A percentile compares a stretch with the other conserved stretches of the same genome.
Evolutionary conservation across 768 basidiomycete species (phyloP).

Genomic region (Hebeloma cylindrosporum): DNA sequence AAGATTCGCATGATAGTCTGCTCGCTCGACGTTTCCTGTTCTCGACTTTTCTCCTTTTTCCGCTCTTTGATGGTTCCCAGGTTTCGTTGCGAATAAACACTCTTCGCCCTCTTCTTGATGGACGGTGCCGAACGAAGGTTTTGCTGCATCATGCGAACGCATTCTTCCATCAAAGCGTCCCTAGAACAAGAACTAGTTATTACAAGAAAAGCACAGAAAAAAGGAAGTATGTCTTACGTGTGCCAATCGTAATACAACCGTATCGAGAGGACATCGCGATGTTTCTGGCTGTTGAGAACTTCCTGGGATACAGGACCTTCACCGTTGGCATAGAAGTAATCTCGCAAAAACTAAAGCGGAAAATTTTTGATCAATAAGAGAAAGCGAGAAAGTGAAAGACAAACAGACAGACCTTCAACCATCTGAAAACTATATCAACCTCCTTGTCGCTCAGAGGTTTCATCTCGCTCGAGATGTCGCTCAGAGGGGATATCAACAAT

Average conservation of each 20-base stretch:
- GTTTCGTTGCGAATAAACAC: constrained; percentile 89
- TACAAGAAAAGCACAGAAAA: neutral
- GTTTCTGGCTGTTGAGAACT: constrained; percentile 89
- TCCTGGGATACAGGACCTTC: constrained; percentile 89
- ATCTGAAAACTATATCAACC: constrained; percentile 98
- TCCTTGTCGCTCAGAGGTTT: constrained; percentile 92
- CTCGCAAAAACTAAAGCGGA: constrained; percentile 85
- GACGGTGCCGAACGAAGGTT: constrained; percentile 71
- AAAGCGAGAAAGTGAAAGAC: neutral
- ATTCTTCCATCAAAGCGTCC: constrained; percentile 89
- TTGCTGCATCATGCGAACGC: constrained; percentile 93
- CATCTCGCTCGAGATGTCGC: constrained; percentile 85
- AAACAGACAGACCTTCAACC: constrained; percentile 71
- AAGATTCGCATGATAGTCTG: constrained; percentile 95
- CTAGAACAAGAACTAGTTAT: constrained; percentile 36
- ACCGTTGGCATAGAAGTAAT: constrained; percentile 94
- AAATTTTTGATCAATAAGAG: constrained; percentile 3
- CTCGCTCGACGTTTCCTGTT: constrained; percentile 73
- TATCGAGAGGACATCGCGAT: constrained; percentile 86
- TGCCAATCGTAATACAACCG: constrained; percentile 96
- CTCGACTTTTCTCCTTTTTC: constrained; percentile 88
- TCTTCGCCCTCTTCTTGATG: constrained; percentile 88
- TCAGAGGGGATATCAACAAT: constrained; percentile 87
- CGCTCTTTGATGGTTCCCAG: constrained; percentile 94
- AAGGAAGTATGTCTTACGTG: constrained; percentile 52